A percentile compares a stretch with the other conserved stretches of the same genome.
These are phyloP conservation scores for Paraurostyla sp. DNA, from an alignment of 73 alveolate species.

Conservation along the genomic window DNA sequence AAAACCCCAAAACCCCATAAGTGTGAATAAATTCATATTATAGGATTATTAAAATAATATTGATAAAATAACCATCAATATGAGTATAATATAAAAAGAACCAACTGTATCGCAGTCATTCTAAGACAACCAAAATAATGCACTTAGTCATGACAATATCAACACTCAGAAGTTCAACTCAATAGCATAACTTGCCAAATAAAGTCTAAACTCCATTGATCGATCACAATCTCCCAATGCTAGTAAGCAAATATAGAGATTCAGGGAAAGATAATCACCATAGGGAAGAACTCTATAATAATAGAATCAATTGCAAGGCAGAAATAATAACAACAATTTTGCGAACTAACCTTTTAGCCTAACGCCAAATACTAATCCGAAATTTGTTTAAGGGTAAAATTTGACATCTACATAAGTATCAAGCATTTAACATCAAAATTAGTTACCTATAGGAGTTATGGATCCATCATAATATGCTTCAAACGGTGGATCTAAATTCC, in stretches of 20 bases:
- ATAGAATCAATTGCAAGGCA: background rate
- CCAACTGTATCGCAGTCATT: background rate
- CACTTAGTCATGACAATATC: background rate
- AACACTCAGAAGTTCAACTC: background rate
- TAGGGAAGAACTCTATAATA: background rate
- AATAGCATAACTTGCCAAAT: no score
- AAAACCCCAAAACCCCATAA: no score
- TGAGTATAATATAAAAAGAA: background rate
- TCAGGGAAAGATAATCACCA: no score
- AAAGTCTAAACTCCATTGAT: no score
- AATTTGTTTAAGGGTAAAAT: background rate
- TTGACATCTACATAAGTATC: background rate
- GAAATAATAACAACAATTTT: background rate
- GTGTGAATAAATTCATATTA: no score
- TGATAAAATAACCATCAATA: constrained; percentile 24
- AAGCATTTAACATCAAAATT: background rate
- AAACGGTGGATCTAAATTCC: background rate
- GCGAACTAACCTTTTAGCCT: background rate
- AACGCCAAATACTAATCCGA: background rate
- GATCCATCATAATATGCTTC: background rate
- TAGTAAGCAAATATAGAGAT: no score
- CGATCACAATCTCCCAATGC: no score
- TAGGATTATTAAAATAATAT: no score
- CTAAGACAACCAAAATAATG: background rate
- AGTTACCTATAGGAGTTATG: background rate